Percentiles rank a stretch among this genome's conserved stretches.
Evolutionary conservation across 768 basidiomycete genomes (phyloP).

Genomic region (Hydnum rufescens): DNA sequence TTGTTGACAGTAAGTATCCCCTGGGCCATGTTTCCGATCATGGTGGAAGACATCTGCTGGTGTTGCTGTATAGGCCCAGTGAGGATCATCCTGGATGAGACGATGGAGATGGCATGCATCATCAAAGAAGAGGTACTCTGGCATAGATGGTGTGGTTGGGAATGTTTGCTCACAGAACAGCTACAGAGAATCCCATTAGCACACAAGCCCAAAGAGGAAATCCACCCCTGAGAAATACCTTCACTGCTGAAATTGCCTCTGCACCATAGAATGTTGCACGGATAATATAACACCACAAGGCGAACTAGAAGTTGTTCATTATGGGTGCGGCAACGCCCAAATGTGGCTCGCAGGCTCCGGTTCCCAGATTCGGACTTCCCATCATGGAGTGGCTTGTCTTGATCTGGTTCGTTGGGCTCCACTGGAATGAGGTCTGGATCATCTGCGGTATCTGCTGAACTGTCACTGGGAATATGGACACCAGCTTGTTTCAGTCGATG

Average conservation of each 20-base stretch:
- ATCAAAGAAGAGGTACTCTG: conserved; percentile 11
- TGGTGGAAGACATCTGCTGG: conserved; percentile 23
- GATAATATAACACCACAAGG: conserved; percentile 5
- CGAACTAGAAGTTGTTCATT: conserved; percentile 6
- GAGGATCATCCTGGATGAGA: conserved; percentile 8
- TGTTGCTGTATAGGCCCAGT: conserved; percentile 7
- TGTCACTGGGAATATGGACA: neutral
- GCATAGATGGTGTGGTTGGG: neutral
- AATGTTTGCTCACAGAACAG: neutral
- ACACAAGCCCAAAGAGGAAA: neutral
- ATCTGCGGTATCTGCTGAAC: neutral
- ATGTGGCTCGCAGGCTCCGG: neutral
- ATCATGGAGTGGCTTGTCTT: neutral
- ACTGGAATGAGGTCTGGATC: neutral
- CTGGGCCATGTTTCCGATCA: conserved; percentile 20
- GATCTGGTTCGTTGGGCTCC: neutral
- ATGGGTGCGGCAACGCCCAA: conserved; percentile 1
- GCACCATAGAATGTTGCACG: conserved; percentile 2
- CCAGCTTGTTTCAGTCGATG: neutral
- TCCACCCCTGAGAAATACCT: neutral
- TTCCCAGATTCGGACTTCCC: neutral
- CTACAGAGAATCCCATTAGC: neutral
- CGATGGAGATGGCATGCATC: conserved; percentile 12
- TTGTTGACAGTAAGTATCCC: conserved; percentile 13
- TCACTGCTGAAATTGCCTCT: conserved; percentile 1